phyloP scores from a whole-genome alignment of 495 filamentous ascomycete genomes.

The Friedmanniomyces simplex region DNA sequence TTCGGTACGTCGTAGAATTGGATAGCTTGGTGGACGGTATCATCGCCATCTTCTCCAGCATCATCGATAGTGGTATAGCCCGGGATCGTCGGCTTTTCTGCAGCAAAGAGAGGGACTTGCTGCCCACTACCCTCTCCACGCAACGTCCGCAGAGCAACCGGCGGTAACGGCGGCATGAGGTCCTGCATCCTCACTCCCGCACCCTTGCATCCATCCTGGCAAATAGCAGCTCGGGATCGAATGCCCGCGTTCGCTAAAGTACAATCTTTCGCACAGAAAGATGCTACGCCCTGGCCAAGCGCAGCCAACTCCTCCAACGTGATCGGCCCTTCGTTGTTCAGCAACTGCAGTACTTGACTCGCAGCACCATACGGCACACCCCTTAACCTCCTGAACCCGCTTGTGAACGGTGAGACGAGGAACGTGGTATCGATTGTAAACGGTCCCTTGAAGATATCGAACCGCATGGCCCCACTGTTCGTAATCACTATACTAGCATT shows the following conservation, averaged over 20 bases:
- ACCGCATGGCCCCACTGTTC: conserved; percentile 86
- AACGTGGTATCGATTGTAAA: conserved; percentile 81
- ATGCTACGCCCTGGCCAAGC: neutral
- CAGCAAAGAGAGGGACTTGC: neutral
- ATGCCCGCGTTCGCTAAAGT: no score
- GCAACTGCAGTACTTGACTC: conserved; percentile 52
- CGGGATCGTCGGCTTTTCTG: conserved; percentile 38
- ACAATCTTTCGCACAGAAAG: no score
- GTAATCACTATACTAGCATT: conserved; percentile 58
- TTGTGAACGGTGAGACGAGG: conserved; percentile 81
- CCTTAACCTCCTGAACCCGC: conserved; percentile 63
- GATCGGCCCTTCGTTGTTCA: conserved; percentile 62
- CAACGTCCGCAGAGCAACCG: neutral
- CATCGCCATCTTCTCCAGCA: conserved; percentile 76
- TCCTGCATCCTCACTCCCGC: neutral
- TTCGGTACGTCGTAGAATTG: conserved; percentile 71
- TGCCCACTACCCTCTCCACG: neutral
- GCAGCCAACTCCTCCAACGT: conserved; percentile 25
- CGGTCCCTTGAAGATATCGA: conserved; percentile 85
- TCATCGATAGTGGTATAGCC: conserved; percentile 90
- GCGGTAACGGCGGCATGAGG: conserved; percentile 8
- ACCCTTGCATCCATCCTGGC: neutral
- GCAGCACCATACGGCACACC: conserved; percentile 71
- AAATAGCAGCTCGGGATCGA: no score
- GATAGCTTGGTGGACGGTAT: conserved; percentile 70